Base-by-base conservation (phyloP, 352 stramenopile genomes). In the Pythium oligandrum region DNA sequence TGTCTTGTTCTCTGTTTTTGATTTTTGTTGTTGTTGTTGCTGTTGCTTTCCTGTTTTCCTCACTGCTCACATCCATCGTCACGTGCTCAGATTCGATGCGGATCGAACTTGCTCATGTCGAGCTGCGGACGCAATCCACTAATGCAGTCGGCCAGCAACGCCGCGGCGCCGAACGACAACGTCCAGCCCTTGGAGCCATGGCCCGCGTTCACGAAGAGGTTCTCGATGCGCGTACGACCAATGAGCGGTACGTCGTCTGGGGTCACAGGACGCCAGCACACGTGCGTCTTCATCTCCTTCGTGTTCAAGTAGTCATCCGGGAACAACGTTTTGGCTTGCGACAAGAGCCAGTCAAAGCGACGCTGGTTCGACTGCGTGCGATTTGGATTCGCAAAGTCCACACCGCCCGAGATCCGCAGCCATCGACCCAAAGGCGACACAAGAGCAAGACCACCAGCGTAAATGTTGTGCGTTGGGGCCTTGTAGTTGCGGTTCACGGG, bases 161-260 rank as follows among this genome's bases (percentile, higher is more conserved):
- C 82, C 5, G 64, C 84, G 10, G 82, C 73, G 40, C 84, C 84
- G 60, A 94, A 94, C 26, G 79, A 89, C 11, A 93, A 69, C 57
- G 78, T 92, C 82, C 82, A 94, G 33, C 82, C 84, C 52, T 92
- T 94, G 48, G 84, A 91, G 4, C 84, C 84, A 53, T 94, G 82
- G 7, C 84, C 84, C 44, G 80, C 75, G 68, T 94, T 94, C 45
- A 94, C 80, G 59, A 84, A 93, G 54, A 94, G 61, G 55, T 94
- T 94, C 46, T 73, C 69, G 40, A 93, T 75, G 48, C 78, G 82
- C 8, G 84, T 94, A 53, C 81, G 78, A 3, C 84, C 84, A 17
- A 94, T 85, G 31, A 93, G 63, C 40, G 84, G 82, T 37, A 94
- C 82, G 48, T 92, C 84, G 55, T 94, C 84, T 42, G 84, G 78